Evolutionary conservation across 768 basidiomycete genomes (phyloP).

Genomic region (Collybiopsis luxurians): DNA sequence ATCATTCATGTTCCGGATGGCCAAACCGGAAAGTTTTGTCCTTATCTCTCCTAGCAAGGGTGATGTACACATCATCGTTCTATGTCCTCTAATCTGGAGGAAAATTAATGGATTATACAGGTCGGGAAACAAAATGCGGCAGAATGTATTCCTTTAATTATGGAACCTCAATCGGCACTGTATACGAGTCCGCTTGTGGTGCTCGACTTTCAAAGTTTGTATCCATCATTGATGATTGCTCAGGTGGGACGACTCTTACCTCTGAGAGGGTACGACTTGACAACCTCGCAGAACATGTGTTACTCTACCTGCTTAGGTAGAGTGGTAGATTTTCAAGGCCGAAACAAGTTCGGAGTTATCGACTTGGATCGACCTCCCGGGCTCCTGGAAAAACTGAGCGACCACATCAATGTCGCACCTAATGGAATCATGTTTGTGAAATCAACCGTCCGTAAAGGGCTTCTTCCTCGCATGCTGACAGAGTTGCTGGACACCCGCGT

Average conservation of each 20-base stretch:
- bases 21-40: conserved; percentile 92
- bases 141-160: conserved; percentile 92
- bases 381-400: conserved; percentile 63
- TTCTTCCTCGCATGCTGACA: conserved; percentile 86
- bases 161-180: conserved; percentile 92
- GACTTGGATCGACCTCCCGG: conserved; percentile 69
- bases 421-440: conserved; percentile 97
- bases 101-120: conserved; percentile 36
- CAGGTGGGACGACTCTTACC: neutral
- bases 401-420: conserved; percentile 85
- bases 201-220: conserved; percentile 94
- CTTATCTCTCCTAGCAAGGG: conserved; percentile 85
- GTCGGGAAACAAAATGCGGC: conserved; percentile 96
- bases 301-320: conserved; percentile 96
- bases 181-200: conserved; percentile 92
- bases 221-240: conserved; percentile 98
- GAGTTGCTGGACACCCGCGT: conserved; percentile 94
- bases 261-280: neutral
- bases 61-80: conserved; percentile 53
- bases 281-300: conserved; percentile 76
- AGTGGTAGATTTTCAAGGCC: conserved; percentile 80
- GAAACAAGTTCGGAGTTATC: conserved; percentile 84
- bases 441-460: conserved; percentile 74
- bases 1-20: conserved; percentile 96
- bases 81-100: neutral